Conservation (phyloP, 306 rosid genomes). For the Oemleria cerasiformis region DNA sequence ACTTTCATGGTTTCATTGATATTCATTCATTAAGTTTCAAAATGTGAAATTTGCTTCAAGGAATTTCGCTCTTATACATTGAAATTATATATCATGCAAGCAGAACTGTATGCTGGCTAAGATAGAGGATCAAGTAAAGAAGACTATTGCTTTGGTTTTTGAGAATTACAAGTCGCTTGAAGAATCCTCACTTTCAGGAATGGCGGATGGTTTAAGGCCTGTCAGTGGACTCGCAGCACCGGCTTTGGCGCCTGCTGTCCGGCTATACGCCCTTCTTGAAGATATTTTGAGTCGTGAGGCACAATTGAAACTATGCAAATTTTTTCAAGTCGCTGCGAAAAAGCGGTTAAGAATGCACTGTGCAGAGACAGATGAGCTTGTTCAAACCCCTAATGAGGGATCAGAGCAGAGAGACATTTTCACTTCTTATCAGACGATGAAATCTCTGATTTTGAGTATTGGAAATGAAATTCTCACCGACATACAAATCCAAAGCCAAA, state of each 20-base stretch:
- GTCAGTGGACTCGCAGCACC: slow-evolving; percentile 30
- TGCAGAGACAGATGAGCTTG: slow-evolving; percentile 28
- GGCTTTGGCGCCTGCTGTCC: slow-evolving; percentile 35
- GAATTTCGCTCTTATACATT: neutral
- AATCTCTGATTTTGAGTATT: slow-evolving; percentile 21
- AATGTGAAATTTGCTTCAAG: neutral
- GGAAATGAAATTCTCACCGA: slow-evolving; percentile 39
- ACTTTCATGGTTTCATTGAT: neutral
- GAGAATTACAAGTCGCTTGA: slow-evolving; percentile 43
- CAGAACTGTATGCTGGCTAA: slow-evolving; percentile 36
- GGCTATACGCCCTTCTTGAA: slow-evolving; percentile 29
- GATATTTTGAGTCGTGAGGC: slow-evolving; percentile 33
- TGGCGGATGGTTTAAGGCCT: slow-evolving; percentile 22
- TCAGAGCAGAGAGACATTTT: slow-evolving; percentile 21
- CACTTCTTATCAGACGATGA: slow-evolving; percentile 30
- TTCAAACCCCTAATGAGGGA: slow-evolving; percentile 7
- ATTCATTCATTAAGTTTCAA: neutral
- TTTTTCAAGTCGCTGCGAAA: slow-evolving; percentile 32
- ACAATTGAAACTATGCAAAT: slow-evolving; percentile 28
- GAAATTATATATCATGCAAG: neutral
- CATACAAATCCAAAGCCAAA: slow-evolving; percentile 29
- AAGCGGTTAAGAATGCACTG: slow-evolving; percentile 35
- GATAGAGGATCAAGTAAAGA: slow-evolving; percentile 33
- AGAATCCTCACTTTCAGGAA: slow-evolving; percentile 30
- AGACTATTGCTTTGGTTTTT: slow-evolving; percentile 34